Conservation (phyloP, 257 asterid genomes). For the Primulina tabacum region DNA sequence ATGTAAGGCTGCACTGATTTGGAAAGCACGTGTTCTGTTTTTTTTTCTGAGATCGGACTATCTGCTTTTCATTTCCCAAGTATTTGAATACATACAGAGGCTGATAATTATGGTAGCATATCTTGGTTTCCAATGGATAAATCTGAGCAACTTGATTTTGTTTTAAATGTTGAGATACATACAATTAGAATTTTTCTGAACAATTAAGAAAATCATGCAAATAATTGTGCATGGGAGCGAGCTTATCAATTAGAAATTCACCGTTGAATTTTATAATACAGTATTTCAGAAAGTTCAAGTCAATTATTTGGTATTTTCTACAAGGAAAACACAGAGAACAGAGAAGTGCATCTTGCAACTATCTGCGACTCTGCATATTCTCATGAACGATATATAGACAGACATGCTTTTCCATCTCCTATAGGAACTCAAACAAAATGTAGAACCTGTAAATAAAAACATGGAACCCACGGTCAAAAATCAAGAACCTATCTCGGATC, state of each 20-base stretch:
- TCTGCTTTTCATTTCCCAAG: neutral
- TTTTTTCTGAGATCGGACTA: neutral
- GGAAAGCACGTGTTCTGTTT: neutral
- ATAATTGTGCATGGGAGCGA: neutral
- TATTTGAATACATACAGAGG: neutral
- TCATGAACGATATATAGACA: neutral
- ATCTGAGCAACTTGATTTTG: neutral
- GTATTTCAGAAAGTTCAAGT: neutral
- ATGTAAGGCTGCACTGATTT: neutral
- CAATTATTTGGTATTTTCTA: neutral
- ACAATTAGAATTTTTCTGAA: neutral
- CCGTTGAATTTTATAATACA: no score
- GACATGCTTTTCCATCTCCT: neutral
- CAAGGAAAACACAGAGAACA: neutral
- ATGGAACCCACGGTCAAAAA: neutral
- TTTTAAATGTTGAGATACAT: neutral
- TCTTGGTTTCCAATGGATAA: neutral
- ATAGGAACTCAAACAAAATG: neutral
- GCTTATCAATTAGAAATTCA: neutral
- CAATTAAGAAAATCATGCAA: neutral
- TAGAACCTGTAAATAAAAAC: neutral
- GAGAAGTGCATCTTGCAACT: neutral
- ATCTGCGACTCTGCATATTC: neutral
- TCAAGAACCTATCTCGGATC: neutral
- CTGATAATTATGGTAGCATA: neutral